Base-by-base conservation (phyloP, 257 asterid species). In the Primulina eburnea region DNA sequence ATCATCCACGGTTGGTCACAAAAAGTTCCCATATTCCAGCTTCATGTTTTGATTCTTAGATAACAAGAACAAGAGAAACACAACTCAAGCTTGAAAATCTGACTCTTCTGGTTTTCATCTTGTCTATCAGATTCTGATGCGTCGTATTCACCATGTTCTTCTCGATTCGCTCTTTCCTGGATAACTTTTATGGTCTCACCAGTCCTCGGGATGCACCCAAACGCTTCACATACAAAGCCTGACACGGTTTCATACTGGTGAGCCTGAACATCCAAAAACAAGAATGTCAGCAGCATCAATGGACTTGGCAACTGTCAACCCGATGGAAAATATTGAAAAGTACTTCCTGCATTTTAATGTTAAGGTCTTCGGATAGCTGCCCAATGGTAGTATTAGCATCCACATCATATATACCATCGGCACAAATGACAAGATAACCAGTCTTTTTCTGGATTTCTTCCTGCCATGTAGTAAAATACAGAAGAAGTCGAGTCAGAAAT, bases 371-470 rank as follows among this genome's bases (percentile, higher is more conserved):
- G 60, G 97, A 94, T 60, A 94, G 99, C 79, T 94, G 97, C 70
- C 91, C 97, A 52, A 88, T 91, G 30, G 99, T 85, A 37, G 99
- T 94, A 81, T 94, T 89, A 50, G 97, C 99, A 84, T 94, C 99
- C 82, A 94, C 96, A 58, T 93, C 99, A 64, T 84, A 94, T 63
- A 85, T 84, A 76, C 99, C 99, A 71, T 89, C 92, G 69, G 96
- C 97, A 63, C 99, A 90, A 96, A 91, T 89, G 75, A 94, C 96
- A 64, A 94, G 70, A 50, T 94, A 90, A 6, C 97, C 99, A 69
- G 99, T 94, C 84, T 94, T 90, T 75, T 94, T 94, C 90, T 91
- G 95, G 73, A 94, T 94, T 85, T 94, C 99, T 81, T 94, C 99
- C 99, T 94, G 89, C 50, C 75, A 72, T 57, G 29, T 66, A 21